Conservation (phyloP, 768 basidiomycete genomes). For the Lyophyllum atratum region DNA sequence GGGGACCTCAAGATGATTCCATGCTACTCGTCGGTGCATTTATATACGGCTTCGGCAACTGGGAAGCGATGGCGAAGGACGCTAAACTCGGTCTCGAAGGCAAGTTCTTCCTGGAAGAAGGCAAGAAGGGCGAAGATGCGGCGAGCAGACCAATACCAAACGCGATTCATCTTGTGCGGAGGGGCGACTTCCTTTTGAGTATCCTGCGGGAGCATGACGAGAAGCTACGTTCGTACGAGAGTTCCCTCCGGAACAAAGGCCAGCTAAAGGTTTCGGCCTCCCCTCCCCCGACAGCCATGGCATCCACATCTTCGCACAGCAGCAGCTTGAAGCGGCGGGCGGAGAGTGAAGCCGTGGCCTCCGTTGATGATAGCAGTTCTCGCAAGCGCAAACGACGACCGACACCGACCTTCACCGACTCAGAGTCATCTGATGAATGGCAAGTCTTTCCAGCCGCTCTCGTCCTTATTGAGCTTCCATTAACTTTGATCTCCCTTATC, state of each 20-base stretch:
- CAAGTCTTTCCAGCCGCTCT: constrained; percentile 38
- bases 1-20: constrained; percentile 91
- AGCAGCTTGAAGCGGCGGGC: constrained; percentile 73
- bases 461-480: not conserved
- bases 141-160: constrained; percentile 90
- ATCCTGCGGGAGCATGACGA: constrained; percentile 87
- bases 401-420: constrained; percentile 97
- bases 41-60: constrained; percentile 92
- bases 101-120: constrained; percentile 98
- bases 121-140: constrained; percentile 89
- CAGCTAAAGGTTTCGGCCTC: constrained; percentile 73
- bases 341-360: constrained; percentile 83
- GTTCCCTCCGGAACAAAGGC: constrained; percentile 70
- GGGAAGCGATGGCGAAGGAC: constrained; percentile 96
- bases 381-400: constrained; percentile 88
- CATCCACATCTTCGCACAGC: constrained; percentile 65
- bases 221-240: constrained; percentile 88
- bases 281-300: constrained; percentile 71
- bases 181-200: constrained; percentile 91
- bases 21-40: constrained; percentile 94
- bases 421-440: constrained; percentile 92
- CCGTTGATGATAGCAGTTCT: constrained; percentile 68
- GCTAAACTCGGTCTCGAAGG: constrained; percentile 77
- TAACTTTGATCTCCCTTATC: constrained; percentile 10
- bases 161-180: constrained; percentile 95